Percentiles rank a stretch among this genome's conserved stretches.
Conservation (phyloP, 108 stramenopile species). For the Cyclotella baltica region DNA sequence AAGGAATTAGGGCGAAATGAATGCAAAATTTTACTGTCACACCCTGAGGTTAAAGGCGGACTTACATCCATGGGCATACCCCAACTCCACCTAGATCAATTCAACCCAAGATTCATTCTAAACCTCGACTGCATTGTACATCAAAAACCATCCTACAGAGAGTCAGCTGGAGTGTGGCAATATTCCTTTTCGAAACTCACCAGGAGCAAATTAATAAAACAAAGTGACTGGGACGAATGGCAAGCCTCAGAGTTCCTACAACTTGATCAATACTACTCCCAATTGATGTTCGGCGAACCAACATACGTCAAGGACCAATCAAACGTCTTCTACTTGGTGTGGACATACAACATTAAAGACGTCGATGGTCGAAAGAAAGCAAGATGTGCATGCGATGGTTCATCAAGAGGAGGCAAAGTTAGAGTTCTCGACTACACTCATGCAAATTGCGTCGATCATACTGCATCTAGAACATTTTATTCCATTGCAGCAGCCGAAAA, state of each 20-base stretch:
- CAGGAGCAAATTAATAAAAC: not conserved
- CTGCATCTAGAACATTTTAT: not conserved
- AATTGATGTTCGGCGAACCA: not conserved
- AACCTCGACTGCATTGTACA: not conserved
- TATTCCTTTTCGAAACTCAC: not conserved
- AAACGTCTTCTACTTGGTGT: not conserved
- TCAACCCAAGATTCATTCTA: too few relatives aligned
- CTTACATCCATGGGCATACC: not conserved
- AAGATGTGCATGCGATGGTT: not conserved
- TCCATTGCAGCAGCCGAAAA: too few relatives aligned
- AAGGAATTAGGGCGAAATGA: not conserved
- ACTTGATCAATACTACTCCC: constrained; percentile 4
- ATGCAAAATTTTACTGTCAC: not conserved
- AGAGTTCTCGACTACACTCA: not conserved
- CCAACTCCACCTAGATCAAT: too few relatives aligned
- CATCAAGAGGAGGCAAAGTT: not conserved
- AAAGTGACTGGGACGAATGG: constrained; percentile 1
- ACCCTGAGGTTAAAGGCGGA: not conserved
- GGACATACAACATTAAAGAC: not conserved
- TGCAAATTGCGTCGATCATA: constrained; percentile 6
- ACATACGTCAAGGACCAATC: not conserved
- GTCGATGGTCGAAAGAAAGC: not conserved
- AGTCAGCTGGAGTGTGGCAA: not conserved
- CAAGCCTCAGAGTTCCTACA: not conserved
- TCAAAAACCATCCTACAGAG: not conserved